phyloP scores from a whole-genome alignment of 148 eudicot genomes.

The Camellia granthamiana region DNA sequence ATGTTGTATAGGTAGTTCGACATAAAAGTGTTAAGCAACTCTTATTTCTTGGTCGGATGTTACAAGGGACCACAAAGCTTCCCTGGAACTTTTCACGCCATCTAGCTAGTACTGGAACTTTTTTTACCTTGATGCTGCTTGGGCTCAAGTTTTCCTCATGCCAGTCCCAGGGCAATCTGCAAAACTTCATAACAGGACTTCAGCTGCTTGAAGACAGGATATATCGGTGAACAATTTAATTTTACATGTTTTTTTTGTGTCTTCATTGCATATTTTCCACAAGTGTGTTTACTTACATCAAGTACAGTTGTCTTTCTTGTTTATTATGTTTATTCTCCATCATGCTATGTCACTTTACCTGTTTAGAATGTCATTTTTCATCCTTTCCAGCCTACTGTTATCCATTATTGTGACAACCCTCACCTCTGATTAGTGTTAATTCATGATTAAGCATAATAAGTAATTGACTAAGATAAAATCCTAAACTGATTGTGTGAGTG shows the following conservation, averaged over 20 bases:
- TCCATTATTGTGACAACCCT: no score
- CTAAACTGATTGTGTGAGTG: no score
- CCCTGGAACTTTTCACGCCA: slow-evolving; percentile 83
- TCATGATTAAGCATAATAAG: no score
- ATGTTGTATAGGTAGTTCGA: slow-evolving; percentile 26
- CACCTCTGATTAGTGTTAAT: no score
- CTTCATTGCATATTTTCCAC: neutral
- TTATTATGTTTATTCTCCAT: no score
- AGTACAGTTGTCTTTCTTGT: neutral
- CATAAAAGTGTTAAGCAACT: slow-evolving; percentile 60
- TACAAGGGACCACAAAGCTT: slow-evolving; percentile 82
- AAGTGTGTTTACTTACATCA: neutral
- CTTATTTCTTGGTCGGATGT: slow-evolving; percentile 83
- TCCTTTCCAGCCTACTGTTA: no score
- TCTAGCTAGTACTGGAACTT: slow-evolving; percentile 88
- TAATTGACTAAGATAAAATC: no score
- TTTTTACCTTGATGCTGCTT: slow-evolving; percentile 23
- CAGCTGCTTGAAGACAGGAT: slow-evolving; percentile 89
- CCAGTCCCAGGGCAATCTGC: slow-evolving; percentile 42
- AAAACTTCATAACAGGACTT: slow-evolving; percentile 70
- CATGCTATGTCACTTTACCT: no score
- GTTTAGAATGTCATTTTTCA: no score
- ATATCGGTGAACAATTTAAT: slow-evolving; percentile 48
- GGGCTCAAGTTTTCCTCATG: no score
- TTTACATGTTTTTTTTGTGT: neutral